These are phyloP conservation scores for Dichotomopilus funicola DNA, from an alignment of 2,329 filamentous ascomycete species.

Conservation along the genomic window DNA sequence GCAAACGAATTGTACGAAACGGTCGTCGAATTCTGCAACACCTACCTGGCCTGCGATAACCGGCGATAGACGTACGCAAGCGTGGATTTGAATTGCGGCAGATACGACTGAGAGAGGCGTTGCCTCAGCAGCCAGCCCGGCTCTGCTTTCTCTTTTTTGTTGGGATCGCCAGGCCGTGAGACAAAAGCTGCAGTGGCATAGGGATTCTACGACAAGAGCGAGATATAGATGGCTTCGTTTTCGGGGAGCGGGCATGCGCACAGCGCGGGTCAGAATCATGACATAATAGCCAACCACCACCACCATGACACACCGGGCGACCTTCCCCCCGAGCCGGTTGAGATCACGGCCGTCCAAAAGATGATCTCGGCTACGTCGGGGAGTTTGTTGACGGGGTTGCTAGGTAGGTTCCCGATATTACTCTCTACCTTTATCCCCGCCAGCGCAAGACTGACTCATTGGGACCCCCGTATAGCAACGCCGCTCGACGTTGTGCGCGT, in stretches of 20 bases:
- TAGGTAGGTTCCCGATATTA: slow-evolving; percentile 54
- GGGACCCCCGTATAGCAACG: slow-evolving; percentile 57
- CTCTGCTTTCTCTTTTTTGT: not conserved
- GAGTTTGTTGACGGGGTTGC: slow-evolving; percentile 79
- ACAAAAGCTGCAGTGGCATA: not conserved
- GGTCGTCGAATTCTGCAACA: no score
- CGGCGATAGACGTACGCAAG: no score
- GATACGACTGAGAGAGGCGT: no score
- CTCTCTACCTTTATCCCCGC: not conserved
- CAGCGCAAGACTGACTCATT: slow-evolving; percentile 31
- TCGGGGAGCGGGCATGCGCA: slow-evolving; percentile 18
- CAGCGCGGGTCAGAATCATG: slow-evolving; percentile 32
- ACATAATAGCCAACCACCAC: slow-evolving; percentile 31
- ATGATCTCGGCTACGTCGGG: slow-evolving; percentile 93
- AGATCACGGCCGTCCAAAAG: slow-evolving; percentile 79
- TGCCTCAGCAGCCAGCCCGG: not conserved
- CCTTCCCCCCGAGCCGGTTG: slow-evolving; percentile 40
- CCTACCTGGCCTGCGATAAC: no score
- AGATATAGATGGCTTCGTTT: slow-evolving; percentile 15
- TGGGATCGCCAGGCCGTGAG: not conserved
- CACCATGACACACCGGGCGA: slow-evolving; percentile 32
- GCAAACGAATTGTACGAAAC: no score
- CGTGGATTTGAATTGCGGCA: no score
- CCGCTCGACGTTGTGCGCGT: slow-evolving; percentile 96
- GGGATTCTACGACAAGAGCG: not conserved